Evolutionary conservation across 805 yeast species (phyloP), one percentile per base, ranked within the genome.

Genomic region (Cephaloascus fragrans): DNA sequence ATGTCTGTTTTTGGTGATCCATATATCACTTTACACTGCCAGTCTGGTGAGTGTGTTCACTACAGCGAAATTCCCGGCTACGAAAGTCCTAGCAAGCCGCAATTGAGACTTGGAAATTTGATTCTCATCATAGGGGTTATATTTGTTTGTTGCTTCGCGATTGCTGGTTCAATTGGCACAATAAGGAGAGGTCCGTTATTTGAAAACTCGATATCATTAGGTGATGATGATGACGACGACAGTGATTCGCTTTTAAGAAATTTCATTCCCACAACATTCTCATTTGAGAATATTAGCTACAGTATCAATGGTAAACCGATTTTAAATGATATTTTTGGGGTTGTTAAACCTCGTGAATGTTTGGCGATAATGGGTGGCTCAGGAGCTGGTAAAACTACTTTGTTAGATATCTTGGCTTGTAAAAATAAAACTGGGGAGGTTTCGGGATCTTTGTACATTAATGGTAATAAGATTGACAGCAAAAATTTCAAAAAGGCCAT

Each of bases 361-460:
- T 57, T 88, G 55, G 97, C 98, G 1, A 87, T 93, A 33, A 86
- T 93, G 95, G 98, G 98, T 34, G 97, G 97, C 1, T 89, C 97
- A 0, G 98, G 98, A 37, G 97, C 98, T 12, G 98, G 98, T 38
- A 93, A 93, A 55, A 90, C 98, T 1, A 90, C 98, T 0, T 62
- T 93, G 34, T 64, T 93, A 38, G 98, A 93, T 53, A 88, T 93
- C 42, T 64, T 93, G 40, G 97, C 97, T 0, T 83, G 81, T 36
- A 93, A 90, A 54, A 75, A 79, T 53, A 93, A 90, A 53, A 71
- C 79, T 26, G 98, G 98, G 2, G 44, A 47, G 1, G 70, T 77
- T 8, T 48, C 64, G 1, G 97, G 96, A n/a, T 53, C 63, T 2
- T 74, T 90, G 10, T 75, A 69, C 47, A 75, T 88, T 18, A 93